Conservation (phyloP, 1,139 yeast genomes). For the Taphrina pruni region DNA sequence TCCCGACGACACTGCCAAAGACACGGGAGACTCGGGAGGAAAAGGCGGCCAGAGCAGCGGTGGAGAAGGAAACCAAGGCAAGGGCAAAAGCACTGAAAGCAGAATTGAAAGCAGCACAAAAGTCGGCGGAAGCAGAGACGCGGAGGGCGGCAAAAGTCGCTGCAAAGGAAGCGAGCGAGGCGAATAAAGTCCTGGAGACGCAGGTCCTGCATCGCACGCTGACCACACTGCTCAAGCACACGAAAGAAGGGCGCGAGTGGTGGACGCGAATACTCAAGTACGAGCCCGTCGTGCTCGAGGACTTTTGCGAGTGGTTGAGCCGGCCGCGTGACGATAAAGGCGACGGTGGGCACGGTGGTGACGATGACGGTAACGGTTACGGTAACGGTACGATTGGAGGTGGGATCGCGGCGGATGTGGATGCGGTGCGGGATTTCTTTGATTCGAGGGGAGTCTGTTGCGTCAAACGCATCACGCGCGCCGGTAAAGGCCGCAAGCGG, state of each 20-base stretch:
- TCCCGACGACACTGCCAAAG: not conserved
- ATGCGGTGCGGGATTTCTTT: conserved; percentile 45
- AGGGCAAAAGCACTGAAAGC: not conserved
- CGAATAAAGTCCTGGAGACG: not conserved
- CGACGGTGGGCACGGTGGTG: no score
- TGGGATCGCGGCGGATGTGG: conserved; percentile 39
- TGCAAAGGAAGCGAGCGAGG: conserved; percentile 2
- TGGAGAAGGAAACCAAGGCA: not conserved
- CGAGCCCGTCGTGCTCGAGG: conserved; percentile 47
- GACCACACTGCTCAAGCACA: conserved; percentile 20
- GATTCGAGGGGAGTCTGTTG: conserved; percentile 45
- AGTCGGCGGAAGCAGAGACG: not conserved
- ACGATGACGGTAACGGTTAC: no score
- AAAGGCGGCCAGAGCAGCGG: not conserved
- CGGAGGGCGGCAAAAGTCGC: not conserved
- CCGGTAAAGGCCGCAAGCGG: conserved; percentile 32
- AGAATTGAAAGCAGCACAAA: conserved; percentile 15
- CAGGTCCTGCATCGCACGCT: conserved; percentile 7
- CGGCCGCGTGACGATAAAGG: no score
- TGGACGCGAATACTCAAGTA: conserved; percentile 46
- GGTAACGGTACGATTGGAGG: no score
- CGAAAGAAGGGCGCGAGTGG: conserved; percentile 44
- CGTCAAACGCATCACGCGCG: conserved; percentile 33
- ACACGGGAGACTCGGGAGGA: not conserved
- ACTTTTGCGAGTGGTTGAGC: conserved; percentile 43